Percentiles rank a stretch among this genome's conserved stretches.
These are phyloP conservation scores for Kodamaea derodonti DNA, from an alignment of 1,139 yeast species.

Conservation along the genomic window DNA sequence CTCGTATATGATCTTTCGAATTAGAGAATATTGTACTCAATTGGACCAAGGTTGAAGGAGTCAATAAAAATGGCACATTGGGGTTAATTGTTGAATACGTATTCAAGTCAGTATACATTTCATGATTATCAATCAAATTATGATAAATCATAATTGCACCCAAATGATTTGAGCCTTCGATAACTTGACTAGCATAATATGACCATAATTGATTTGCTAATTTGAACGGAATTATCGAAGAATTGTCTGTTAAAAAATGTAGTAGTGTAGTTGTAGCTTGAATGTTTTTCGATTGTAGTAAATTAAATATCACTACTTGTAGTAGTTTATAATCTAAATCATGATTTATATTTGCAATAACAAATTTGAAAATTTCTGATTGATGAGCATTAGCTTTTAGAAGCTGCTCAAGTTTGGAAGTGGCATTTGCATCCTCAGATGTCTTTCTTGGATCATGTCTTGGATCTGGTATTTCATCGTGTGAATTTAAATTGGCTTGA, in stretches of 20 bases:
- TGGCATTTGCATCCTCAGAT: no score
- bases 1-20: slow-evolving; percentile 23
- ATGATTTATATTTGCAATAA: slow-evolving; percentile 5
- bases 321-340: slow-evolving; percentile 10
- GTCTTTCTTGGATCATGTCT: no score
- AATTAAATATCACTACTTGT: slow-evolving; percentile 20
- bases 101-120: slow-evolving; percentile 16
- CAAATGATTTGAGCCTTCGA: slow-evolving; percentile 23
- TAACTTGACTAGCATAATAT: slow-evolving; percentile 20
- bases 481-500: no score
- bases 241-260: slow-evolving; percentile 12
- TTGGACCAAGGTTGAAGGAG: slow-evolving; percentile 22
- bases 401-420: slow-evolving; percentile 1
- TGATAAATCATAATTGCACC: slow-evolving; percentile 38
- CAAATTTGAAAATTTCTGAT: slow-evolving; percentile 7
- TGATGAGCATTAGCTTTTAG: slow-evolving; percentile 3
- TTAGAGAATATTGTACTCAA: slow-evolving; percentile 28
- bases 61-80: slow-evolving; percentile 30
- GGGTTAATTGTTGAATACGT: slow-evolving; percentile 16
- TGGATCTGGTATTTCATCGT: no score
- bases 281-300: slow-evolving; percentile 15
- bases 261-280: slow-evolving; percentile 22
- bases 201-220: slow-evolving; percentile 40
- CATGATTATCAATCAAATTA: slow-evolving; percentile 28
- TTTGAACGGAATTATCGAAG: slow-evolving; percentile 11